Percentiles rank a stretch among this genome's conserved stretches.
phyloP scores from a whole-genome alignment of 78 protist genomes.

The Dictyostelium capitatum region DNA sequence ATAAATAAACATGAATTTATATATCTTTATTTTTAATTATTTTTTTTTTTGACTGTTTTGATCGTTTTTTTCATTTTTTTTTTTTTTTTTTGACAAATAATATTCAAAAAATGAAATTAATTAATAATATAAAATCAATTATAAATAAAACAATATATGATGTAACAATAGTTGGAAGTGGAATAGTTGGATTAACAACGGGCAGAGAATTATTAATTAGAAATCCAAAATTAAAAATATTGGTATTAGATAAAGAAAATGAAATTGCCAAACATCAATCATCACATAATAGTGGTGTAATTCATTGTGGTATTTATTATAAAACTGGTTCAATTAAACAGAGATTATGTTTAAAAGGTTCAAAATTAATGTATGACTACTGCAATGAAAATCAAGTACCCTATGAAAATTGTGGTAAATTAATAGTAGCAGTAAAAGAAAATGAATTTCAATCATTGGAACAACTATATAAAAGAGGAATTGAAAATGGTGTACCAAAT shows the following conservation, averaged over 20 bases:
- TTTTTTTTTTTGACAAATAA: no score
- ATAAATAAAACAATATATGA: slow-evolving; percentile 46
- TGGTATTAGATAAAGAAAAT: slow-evolving; percentile 51
- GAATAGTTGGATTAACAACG: slow-evolving; percentile 82
- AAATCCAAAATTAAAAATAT: slow-evolving; percentile 14
- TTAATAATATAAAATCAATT: neutral
- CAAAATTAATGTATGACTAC: slow-evolving; percentile 52
- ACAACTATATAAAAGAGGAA: slow-evolving; percentile 69
- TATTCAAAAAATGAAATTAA: no score
- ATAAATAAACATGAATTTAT: no score
- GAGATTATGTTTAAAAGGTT: slow-evolving; percentile 77
- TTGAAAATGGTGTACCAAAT: slow-evolving; percentile 78
- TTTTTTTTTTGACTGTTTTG: no score
- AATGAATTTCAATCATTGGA: slow-evolving; percentile 56
- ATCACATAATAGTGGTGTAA: slow-evolving; percentile 85
- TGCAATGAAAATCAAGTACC: slow-evolving; percentile 44
- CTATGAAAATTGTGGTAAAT: slow-evolving; percentile 77
- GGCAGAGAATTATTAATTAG: slow-evolving; percentile 65
- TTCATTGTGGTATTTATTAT: slow-evolving; percentile 88
- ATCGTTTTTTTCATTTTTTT: no score
- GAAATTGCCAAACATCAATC: slow-evolving; percentile 79
- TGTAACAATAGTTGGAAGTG: slow-evolving; percentile 81
- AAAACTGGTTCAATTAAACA: slow-evolving; percentile 76
- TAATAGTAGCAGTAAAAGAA: slow-evolving; percentile 72
- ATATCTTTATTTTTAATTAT: no score